Evolutionary conservation across 116 monocot species (phyloP).

Genomic region (Dioscorea cayenensis): DNA sequence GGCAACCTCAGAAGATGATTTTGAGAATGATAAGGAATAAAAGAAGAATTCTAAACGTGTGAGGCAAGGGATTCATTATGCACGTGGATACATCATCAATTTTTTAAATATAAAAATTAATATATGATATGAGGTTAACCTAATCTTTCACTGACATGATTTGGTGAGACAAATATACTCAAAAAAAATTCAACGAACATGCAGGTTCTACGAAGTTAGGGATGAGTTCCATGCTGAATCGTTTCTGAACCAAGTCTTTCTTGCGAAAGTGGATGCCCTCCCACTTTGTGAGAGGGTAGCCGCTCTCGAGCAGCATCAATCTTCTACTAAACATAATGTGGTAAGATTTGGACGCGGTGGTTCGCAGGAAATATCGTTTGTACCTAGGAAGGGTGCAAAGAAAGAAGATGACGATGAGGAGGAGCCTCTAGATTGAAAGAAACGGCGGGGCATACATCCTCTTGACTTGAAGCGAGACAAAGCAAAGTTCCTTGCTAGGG

Average conservation of each 20-base stretch:
- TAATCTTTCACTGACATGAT: background rate
- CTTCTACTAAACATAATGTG: conserved; percentile 2
- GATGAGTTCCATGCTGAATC: conserved; percentile 94
- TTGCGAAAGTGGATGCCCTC: conserved; percentile 70
- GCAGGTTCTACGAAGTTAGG: conserved; percentile 92
- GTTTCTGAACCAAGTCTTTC: conserved; percentile 47
- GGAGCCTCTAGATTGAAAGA: conserved; percentile 24
- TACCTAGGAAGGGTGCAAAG: conserved; percentile 34
- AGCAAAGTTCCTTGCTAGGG: conserved; percentile 41
- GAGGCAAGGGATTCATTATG: too few relatives aligned
- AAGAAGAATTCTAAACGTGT: background rate
- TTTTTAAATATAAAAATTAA: too few relatives aligned
- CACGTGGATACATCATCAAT: too few relatives aligned
- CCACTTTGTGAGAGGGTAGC: conserved; percentile 68
- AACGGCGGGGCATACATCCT: conserved; percentile 45
- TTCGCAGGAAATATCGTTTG: conserved; percentile 77
- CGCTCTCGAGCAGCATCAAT: conserved; percentile 15
- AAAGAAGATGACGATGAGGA: conserved; percentile 25
- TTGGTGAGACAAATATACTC: background rate
- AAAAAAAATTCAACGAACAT: background rate
- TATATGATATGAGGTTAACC: background rate
- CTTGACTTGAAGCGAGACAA: conserved; percentile 58
- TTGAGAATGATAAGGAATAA: conserved; percentile 10
- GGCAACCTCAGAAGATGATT: conserved; percentile 21
- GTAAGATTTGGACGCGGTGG: conserved; percentile 77